Evolutionary conservation across 768 basidiomycete species (phyloP).

Genomic region (Trametes cingulata): DNA sequence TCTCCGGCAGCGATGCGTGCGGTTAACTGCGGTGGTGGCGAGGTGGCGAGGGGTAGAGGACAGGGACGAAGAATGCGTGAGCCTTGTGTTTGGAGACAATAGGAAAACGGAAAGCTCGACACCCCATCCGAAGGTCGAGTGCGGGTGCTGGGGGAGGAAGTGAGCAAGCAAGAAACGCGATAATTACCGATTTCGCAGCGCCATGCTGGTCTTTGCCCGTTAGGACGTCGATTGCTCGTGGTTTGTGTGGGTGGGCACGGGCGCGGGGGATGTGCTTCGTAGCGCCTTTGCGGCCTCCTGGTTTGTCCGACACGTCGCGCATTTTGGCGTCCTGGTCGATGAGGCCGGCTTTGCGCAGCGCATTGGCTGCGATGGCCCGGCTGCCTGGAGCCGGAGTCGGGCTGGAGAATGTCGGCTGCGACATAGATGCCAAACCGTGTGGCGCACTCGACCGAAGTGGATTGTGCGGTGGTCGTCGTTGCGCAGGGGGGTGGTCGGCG

Average conservation of each 20-base stretch:
- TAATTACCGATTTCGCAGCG: slow-evolving; percentile 66
- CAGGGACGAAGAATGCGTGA: slow-evolving; percentile 40
- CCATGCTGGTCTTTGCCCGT: slow-evolving; percentile 45
- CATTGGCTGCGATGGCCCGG: slow-evolving; percentile 58
- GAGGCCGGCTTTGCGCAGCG: slow-evolving; percentile 70
- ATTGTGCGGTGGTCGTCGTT: slow-evolving; percentile 9
- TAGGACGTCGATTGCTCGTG: slow-evolving; percentile 58
- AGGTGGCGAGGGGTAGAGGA: slow-evolving; percentile 22
- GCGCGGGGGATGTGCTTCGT: slow-evolving; percentile 48
- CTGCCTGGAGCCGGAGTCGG: slow-evolving; percentile 59
- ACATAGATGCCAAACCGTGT: slow-evolving; percentile 18
- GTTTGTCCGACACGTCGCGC: slow-evolving; percentile 69
- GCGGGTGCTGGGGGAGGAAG: slow-evolving; percentile 25
- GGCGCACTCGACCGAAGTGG: slow-evolving; percentile 16
- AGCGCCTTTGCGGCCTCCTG: slow-evolving; percentile 72
- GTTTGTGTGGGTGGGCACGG: slow-evolving; percentile 60
- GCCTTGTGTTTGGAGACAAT: slow-evolving; percentile 37
- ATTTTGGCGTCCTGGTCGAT: slow-evolving; percentile 75
- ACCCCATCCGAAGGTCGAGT: slow-evolving; percentile 10
- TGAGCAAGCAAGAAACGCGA: slow-evolving; percentile 37
- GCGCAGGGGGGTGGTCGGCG: slow-evolving; percentile 11
- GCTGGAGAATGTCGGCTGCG: slow-evolving; percentile 54
- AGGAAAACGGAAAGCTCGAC: slow-evolving; percentile 30
- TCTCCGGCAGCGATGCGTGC: slow-evolving; percentile 47
- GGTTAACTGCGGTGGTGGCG: slow-evolving; percentile 39